Evolutionary conservation across 1,139 yeast genomes (phyloP).

Genomic region (Kurtzmaniella quercitrusa): DNA sequence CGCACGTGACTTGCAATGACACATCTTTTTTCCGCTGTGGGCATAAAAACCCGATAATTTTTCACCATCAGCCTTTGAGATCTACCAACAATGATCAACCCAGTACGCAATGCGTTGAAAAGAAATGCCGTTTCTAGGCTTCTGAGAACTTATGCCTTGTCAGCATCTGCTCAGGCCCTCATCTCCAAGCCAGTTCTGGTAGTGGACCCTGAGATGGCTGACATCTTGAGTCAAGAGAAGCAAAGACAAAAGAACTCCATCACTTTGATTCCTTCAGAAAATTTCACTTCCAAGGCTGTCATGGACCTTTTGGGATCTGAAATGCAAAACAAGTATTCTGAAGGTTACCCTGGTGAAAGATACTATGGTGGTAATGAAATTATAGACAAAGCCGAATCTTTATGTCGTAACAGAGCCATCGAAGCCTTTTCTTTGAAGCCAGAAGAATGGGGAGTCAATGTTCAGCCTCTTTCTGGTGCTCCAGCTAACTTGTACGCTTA

Average conservation of each 20-base stretch:
- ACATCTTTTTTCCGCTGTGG: not conserved
- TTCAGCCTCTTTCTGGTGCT: constrained; percentile 90
- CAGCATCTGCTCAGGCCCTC: constrained; percentile 46
- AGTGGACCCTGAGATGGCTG: constrained; percentile 83
- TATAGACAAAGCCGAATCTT: constrained; percentile 83
- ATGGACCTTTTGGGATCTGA: constrained; percentile 93
- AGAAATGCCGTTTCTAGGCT: not conserved
- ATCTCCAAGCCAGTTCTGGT: constrained; percentile 62
- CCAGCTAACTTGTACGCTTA: constrained; percentile 95
- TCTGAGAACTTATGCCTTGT: constrained; percentile 40
- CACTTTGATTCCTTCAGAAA: constrained; percentile 91
- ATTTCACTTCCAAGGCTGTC: constrained; percentile 91
- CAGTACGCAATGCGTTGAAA: constrained; percentile 2
- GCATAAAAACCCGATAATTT: not conserved
- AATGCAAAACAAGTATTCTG: constrained; percentile 98
- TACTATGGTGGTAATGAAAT: constrained; percentile 96
- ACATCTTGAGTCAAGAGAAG: constrained; percentile 68
- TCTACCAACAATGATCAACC: not conserved
- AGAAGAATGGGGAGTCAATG: constrained; percentile 92
- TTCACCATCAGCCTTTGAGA: not conserved
- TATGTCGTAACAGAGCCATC: constrained; percentile 90
- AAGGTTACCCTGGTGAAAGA: constrained; percentile 96
- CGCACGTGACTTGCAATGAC: not conserved
- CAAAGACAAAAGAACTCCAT: constrained; percentile 85
- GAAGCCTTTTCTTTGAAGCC: constrained; percentile 77